Conservation (phyloP, 176 grass and related monocot species). For the Pontederia crassipes region DNA sequence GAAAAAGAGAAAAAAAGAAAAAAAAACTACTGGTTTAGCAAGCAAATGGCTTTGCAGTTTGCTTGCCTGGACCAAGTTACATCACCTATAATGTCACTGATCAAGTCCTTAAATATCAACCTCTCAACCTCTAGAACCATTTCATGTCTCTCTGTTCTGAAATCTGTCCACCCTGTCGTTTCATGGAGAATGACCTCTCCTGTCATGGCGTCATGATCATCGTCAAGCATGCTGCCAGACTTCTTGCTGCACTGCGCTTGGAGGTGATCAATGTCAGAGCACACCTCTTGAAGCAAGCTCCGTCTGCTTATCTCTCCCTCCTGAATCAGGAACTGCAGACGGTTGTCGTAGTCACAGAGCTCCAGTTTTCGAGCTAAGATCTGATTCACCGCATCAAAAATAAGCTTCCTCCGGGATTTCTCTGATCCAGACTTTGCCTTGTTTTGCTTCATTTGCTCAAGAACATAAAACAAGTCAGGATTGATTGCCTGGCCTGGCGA, state of each 20-base stretch:
- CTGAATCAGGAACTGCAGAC: conserved; percentile 20
- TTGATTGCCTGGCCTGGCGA: conserved; percentile 48
- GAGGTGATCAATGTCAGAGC: conserved; percentile 48
- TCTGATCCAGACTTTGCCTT: conserved; percentile 1
- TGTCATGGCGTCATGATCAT: conserved; percentile 27
- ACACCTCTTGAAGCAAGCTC: conserved; percentile 62
- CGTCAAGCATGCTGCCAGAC: conserved; percentile 22
- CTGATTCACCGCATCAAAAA: conserved; percentile 77
- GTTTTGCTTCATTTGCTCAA: conserved; percentile 61
- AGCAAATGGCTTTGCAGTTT: conserved; percentile 44
- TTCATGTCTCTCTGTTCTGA: conserved; percentile 26
- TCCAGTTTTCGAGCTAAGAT: conserved; percentile 55
- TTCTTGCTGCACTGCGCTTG: conserved; percentile 14
- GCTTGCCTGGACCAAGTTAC: conserved; percentile 26
- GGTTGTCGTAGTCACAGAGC: neutral
- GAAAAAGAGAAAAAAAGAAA: too few species aligned
- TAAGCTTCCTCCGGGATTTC: conserved; percentile 50
- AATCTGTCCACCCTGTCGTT: conserved; percentile 45
- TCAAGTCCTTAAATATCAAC: conserved; percentile 61
- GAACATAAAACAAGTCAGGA: conserved; percentile 67
- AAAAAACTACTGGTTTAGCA: neutral
- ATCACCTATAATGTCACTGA: conserved; percentile 40
- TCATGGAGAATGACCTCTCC: conserved; percentile 29
- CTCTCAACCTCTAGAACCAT: conserved; percentile 65
- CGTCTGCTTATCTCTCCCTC: conserved; percentile 30